These are phyloP conservation scores for Boletus tylopilopsis DNA, from an alignment of 768 basidiomycete genomes.

Conservation along the genomic window DNA sequence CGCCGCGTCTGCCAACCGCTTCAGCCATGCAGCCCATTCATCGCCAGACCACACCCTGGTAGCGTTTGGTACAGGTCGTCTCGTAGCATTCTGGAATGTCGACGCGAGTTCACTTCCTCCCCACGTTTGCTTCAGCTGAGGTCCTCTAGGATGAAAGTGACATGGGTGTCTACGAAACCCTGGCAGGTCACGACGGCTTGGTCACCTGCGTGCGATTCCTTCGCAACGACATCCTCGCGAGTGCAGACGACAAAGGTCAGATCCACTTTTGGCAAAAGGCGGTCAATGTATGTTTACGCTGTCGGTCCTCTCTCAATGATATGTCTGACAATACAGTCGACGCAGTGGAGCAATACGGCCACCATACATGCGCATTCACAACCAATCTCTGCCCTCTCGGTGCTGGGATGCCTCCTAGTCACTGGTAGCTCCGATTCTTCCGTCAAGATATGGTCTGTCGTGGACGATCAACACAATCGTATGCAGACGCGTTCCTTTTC, in stretches of 20 bases:
- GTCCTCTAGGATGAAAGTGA: constrained; percentile 43
- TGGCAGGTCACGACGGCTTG: constrained; percentile 69
- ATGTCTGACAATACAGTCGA: constrained; percentile 5
- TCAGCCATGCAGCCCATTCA: constrained; percentile 36
- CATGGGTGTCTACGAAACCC: constrained; percentile 59
- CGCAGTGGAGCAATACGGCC: constrained; percentile 54
- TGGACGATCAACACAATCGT: constrained; percentile 29
- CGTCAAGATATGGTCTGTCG: constrained; percentile 70
- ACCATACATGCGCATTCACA: constrained; percentile 59
- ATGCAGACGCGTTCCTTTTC: constrained; percentile 1
- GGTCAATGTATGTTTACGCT: constrained; percentile 21
- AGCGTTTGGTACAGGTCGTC: constrained; percentile 55
- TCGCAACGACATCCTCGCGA: constrained; percentile 48
- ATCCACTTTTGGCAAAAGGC: constrained; percentile 57
- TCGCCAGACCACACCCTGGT: constrained; percentile 35
- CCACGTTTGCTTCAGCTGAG: not conserved
- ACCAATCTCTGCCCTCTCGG: constrained; percentile 66
- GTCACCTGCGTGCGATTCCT: constrained; percentile 79
- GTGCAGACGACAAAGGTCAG: constrained; percentile 73
- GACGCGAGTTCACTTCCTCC: constrained; percentile 34
- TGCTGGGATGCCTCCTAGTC: constrained; percentile 46
- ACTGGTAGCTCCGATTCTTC: constrained; percentile 83
- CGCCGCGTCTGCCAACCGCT: constrained; percentile 46
- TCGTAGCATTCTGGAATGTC: constrained; percentile 58
- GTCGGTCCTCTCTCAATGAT: constrained; percentile 3